Percentiles rank a stretch among this genome's conserved stretches.
Conservation (phyloP, 495 filamentous ascomycete genomes). For the Aspergillus incahuasiensis region DNA sequence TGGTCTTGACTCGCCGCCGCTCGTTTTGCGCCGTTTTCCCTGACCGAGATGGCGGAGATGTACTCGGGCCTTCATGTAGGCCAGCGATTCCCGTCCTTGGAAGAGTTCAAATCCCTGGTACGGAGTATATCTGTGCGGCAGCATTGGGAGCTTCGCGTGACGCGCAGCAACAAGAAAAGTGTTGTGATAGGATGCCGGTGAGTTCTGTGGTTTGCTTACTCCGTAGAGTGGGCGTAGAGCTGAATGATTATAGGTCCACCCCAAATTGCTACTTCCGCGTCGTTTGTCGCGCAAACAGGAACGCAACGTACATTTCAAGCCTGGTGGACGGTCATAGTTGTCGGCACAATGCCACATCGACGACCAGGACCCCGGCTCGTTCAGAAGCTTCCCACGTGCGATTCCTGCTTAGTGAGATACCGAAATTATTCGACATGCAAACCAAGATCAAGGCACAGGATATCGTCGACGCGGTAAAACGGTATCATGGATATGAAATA, state of each 20-base stretch:
- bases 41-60: conserved; percentile 38
- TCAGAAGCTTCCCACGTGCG: conserved; percentile 48
- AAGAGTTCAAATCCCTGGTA: conserved; percentile 41
- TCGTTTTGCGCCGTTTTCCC: conserved; percentile 9
- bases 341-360: conserved; percentile 29
- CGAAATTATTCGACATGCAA: conserved; percentile 44
- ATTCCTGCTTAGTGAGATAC: conserved; percentile 42
- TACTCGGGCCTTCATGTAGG: conserved; percentile 43
- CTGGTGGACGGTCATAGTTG: conserved; percentile 44
- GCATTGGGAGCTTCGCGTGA: conserved; percentile 45
- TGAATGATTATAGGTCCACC: too few species aligned
- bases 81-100: conserved; percentile 41
- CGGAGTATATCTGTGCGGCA: conserved; percentile 44
- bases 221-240: too few species aligned
- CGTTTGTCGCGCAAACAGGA: conserved; percentile 45
- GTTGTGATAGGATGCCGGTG: conserved; percentile 44
- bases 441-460: conserved; percentile 37
- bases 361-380: conserved; percentile 36
- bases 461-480: conserved; percentile 42
- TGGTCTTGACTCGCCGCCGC: conserved; percentile 18
- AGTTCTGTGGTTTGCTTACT: too few species aligned
- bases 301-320: conserved; percentile 45
- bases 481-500: conserved; percentile 46
- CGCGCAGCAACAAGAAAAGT: conserved; percentile 45
- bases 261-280: conserved; percentile 43